These are phyloP conservation scores for Persicaria maculosa DNA, from an alignment of 148 eudicot species.

Conservation along the genomic window DNA sequence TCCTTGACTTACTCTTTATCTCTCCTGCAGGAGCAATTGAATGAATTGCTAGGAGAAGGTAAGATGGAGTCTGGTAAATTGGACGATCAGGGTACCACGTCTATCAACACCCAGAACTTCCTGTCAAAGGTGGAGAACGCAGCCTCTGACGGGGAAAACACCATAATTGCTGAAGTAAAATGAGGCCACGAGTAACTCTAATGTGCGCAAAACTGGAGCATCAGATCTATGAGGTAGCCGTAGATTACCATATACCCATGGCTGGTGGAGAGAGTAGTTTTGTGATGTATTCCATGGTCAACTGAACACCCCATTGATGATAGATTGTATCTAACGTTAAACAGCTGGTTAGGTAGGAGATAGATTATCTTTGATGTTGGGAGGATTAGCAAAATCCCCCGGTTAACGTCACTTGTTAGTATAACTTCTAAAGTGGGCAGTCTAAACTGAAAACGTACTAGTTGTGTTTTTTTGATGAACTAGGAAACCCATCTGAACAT, in stretches of 20 bases:
- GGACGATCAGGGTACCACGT: slow-evolving; percentile 13
- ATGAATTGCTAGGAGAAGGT: slow-evolving; percentile 22
- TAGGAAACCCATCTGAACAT: background rate
- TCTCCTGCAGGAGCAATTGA: slow-evolving; percentile 26
- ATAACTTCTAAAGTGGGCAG: background rate
- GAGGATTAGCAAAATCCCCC: background rate
- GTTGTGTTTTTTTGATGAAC: background rate
- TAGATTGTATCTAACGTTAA: slow-evolving; percentile 9
- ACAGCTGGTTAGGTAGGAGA: slow-evolving; percentile 9
- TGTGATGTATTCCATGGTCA: slow-evolving; percentile 3
- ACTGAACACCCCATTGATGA: slow-evolving; percentile 1
- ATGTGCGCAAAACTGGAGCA: background rate
- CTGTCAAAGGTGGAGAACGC: slow-evolving; percentile 26
- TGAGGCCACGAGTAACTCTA: background rate
- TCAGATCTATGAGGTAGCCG: slow-evolving; percentile 8
- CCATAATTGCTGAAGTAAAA: slow-evolving; percentile 12
- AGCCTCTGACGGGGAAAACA: slow-evolving; percentile 19
- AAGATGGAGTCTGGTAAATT: slow-evolving; percentile 14
- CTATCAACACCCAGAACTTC: slow-evolving; percentile 28
- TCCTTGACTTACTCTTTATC: too few relatives aligned
- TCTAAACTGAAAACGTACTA: background rate
- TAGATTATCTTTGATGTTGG: background rate
- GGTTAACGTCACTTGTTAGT: background rate
- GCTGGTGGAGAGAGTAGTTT: slow-evolving; percentile 11
- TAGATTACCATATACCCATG: slow-evolving; percentile 2